Conservation (phyloP, 2,329 filamentous ascomycete genomes). For the Alternaria solani region DNA sequence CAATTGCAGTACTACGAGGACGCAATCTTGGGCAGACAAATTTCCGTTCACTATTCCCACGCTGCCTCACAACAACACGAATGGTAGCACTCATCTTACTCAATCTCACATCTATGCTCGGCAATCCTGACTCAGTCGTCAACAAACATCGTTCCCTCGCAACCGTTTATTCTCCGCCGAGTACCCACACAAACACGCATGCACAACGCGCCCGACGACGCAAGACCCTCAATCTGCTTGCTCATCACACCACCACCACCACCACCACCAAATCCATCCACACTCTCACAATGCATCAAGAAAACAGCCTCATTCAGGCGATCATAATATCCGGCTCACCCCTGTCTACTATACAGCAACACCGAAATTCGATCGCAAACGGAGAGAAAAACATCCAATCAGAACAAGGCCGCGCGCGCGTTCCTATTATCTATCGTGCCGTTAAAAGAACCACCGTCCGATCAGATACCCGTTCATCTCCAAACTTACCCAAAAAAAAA, state of each 20-base stretch:
- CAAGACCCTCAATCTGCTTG: background rate
- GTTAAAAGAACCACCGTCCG: background rate
- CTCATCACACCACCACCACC: background rate
- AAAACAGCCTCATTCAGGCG: background rate
- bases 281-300: background rate
- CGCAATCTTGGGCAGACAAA: background rate
- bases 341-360: background rate
- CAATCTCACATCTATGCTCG: background rate
- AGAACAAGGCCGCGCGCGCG: background rate
- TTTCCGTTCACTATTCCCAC: background rate
- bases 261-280: background rate
- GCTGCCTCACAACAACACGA: background rate
- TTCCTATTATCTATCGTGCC: background rate
- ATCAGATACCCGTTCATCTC: constrained; percentile 5
- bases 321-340: constrained; percentile 2
- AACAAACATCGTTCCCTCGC: constrained; percentile 3
- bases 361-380: background rate
- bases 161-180: background rate
- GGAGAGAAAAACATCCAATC: background rate
- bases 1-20: background rate
- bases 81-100: background rate
- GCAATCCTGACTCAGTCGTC: background rate
- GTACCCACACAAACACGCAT: background rate
- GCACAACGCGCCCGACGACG: background rate
- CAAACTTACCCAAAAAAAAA: background rate